These are phyloP conservation scores for Mucor saturninus DNA, from an alignment of 371 early-diverging fungal species.

Conservation along the genomic window DNA sequence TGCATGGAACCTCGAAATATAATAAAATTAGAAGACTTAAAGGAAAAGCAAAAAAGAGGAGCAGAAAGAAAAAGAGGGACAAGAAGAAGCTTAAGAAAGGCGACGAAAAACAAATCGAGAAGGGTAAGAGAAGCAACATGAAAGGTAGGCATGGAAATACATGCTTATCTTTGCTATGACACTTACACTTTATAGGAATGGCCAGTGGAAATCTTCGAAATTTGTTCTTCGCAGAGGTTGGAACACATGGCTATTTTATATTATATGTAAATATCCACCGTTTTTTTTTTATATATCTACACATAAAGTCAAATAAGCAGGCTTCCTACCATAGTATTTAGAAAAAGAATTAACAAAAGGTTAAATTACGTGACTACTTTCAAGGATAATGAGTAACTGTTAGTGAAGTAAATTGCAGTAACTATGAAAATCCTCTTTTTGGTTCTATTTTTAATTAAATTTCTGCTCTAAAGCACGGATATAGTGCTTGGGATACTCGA, in stretches of 20 bases:
- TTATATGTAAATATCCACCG: too few relatives aligned
- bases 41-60: background rate
- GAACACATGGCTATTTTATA: too few relatives aligned
- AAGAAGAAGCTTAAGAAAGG: background rate
- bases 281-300: too few relatives aligned
- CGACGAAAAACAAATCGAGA: background rate
- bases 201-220: background rate
- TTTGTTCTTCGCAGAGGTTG: background rate
- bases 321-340: too few relatives aligned
- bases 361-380: too few relatives aligned
- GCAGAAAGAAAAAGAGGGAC: background rate
- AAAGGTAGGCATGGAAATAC: background rate
- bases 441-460: constrained; percentile 43
- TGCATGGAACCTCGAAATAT: constrained; percentile 5
- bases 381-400: too few relatives aligned
- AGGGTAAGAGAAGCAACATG: background rate
- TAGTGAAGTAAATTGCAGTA: too few relatives aligned
- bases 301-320: too few relatives aligned
- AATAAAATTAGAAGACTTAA: background rate
- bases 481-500: constrained; percentile 71
- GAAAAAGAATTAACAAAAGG: too few relatives aligned
- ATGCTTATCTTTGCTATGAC: background rate
- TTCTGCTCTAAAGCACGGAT: constrained; percentile 72
- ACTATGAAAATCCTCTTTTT: background rate
- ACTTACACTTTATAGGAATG: background rate